Evolutionary conservation across 352 stramenopile species (phyloP).

Genomic region (Globisporangium canariense): DNA sequence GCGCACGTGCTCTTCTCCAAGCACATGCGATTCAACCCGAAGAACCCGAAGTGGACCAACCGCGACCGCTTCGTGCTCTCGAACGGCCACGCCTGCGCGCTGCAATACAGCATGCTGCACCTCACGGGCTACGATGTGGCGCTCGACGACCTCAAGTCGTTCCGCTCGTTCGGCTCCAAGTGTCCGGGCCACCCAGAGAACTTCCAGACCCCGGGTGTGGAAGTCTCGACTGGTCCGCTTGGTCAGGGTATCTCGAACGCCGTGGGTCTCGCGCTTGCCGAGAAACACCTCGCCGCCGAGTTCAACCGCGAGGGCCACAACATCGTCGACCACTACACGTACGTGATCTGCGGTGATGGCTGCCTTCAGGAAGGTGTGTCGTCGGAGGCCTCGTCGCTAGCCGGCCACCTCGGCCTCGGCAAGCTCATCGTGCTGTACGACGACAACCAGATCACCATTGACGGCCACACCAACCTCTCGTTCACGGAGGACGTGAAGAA

Average conservation of each 20-base stretch:
- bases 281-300: slow-evolving; percentile 96
- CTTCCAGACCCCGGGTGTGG: slow-evolving; percentile 92
- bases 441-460: slow-evolving; percentile 99
- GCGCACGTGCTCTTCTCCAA: slow-evolving; percentile 96
- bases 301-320: slow-evolving; percentile 96
- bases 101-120: slow-evolving; percentile 99
- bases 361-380: slow-evolving; percentile 98
- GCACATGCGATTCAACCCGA: slow-evolving; percentile 86
- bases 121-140: slow-evolving; percentile 94
- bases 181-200: slow-evolving; percentile 98
- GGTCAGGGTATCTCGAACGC: slow-evolving; percentile 98
- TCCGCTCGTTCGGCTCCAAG: slow-evolving; percentile 94
- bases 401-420: slow-evolving; percentile 96
- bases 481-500: slow-evolving; percentile 98
- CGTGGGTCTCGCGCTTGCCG: slow-evolving; percentile 96
- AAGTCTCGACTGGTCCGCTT: slow-evolving; percentile 97
- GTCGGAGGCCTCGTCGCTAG: slow-evolving; percentile 94
- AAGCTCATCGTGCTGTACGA: slow-evolving; percentile 99
- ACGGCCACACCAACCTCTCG: slow-evolving; percentile 93
- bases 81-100: slow-evolving; percentile 98
- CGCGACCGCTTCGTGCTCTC: slow-evolving; percentile 99
- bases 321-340: slow-evolving; percentile 98
- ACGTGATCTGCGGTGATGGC: slow-evolving; percentile 98
- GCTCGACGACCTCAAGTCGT: slow-evolving; percentile 97
- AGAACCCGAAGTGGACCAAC: slow-evolving; percentile 90